Evolutionary conservation across 2,329 filamentous ascomycete species (phyloP), one percentile per base, ranked within the genome.

Genomic region (Monilinia aucupariae): DNA sequence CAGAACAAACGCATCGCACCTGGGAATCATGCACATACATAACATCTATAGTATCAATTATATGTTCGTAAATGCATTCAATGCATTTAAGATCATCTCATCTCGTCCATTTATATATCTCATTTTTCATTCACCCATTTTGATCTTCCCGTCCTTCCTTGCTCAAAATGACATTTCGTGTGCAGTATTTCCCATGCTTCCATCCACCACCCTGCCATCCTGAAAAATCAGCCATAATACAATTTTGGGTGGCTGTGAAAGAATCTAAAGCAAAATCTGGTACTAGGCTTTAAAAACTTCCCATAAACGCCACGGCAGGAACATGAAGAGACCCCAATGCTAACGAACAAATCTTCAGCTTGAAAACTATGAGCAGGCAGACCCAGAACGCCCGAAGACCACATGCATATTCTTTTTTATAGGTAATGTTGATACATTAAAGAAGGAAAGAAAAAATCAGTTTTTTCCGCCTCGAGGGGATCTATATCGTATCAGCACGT

Each of bases 401-500:
- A 55, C 41, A 63, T 55, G 54, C 61, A 63, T 64, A 59, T 53
- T 66, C 63, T 67, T 68, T 67, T 68, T 45, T 67, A 64, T 34
- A 49, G 48, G 48, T 25, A 62, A 56, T 71, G 68, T 71, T 72
- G 67, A 65, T 72, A 71, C 70, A 71, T 66, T 66, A 65, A 55
- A 39, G 17, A 43, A 61, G 63, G 51, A 22, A 49, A 52, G 51
- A 22, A 49, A 52, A 47, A 22, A 45, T 58, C n/a, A 61, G 30
- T 62, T 62, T 63, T 66, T 68, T 39, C 64, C 66, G 30, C 67
- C 66, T 27, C 67, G 67, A 37, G 70, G 70, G 61, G 70, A 72
- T 60, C 68, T 70, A 51, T 41, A 32, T 49, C 2, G 39, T 20
- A 32, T 68, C 63, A 68, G 66, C 25, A 63, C 25, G 22, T 34